Evolutionary conservation across 305 asterid genomes (phyloP), one percentile per base, ranked within the genome.

Genomic region (Lippia alba): DNA sequence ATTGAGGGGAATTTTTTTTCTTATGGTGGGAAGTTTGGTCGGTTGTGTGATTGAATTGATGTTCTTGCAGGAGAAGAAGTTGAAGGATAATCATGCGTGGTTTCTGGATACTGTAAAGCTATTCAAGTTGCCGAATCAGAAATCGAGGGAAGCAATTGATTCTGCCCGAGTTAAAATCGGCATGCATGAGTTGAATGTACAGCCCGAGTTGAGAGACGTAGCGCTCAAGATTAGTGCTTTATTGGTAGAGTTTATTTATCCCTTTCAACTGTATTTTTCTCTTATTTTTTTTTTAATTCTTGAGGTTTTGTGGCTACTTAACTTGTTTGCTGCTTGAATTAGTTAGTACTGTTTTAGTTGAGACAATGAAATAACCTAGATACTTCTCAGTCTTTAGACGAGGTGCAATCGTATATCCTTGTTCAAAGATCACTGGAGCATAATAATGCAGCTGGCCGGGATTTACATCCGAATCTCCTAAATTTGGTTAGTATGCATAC

Each of bases 371-470:
- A 44, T 60, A 56, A 15, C 61, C 62, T 30, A 65, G 30, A 16
- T 75, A 32, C 66, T 56, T 76, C 64, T 72, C 87, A 94, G 99
- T 77, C 85, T 69, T 82, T 94, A 76, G 97, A 94, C 79, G 99
- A 94, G 84, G 96, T 92, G 80, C 99, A 94, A 64, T 85, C 99
- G 12, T 94, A 89, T 79, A 83, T 92, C 60, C 82, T 94, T 62
- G 96, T 84, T 45, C 58, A 85, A 76, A 88, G 99, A 88, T 79
- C 91, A 44, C 73, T 71, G 61, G 84, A 84, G 79, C 77, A 69
- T 53, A 78, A 74, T 41, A 61, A 71, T 70, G 70, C 79, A 20
- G 69, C 80, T 51, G 71, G 56, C 65, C 74, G 75, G 67, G 74
- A 80, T 56, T 24, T 60, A 14, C 82, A 72, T 50, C 74, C 67